Evolutionary conservation across 2,329 filamentous ascomycete species (phyloP), one percentile per base, ranked within the genome.

Genomic region (Colletotrichum tamarilloi): DNA sequence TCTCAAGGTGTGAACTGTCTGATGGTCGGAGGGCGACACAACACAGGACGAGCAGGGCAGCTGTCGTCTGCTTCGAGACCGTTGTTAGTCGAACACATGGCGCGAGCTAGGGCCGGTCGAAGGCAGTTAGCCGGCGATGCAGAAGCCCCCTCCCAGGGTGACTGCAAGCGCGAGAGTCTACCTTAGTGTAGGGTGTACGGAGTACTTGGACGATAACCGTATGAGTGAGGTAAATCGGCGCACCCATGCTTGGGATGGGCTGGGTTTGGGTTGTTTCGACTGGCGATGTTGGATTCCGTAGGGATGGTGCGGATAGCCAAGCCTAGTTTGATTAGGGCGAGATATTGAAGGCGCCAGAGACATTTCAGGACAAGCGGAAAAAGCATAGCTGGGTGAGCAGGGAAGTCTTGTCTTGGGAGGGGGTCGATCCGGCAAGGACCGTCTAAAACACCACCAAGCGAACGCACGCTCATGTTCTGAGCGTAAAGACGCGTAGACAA

Each of bases 291-390:
- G 46, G 57, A 62, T 62, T 65, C 60, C 12, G 71, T 66, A 71
- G 71, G 67, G 71, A 71, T 70, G 71, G 56, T 66, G 60, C 46
- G n/a, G 4, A 58, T 49, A 56, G 46, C 67, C 38, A 38, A 49
- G 55, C 26, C 30, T 19, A 55, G 49, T 73, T 73, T 73, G 67
- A 73, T 70, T 66, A 73, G 71, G 67, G 71, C 67, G 71, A 71
- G 62, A 73, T 73, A 73, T 73, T 66, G 71, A 16, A 71, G 56
- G 57, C 71, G 67, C 67, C 71, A 65, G 56, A 73, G 71, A 73
- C 71, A 71, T 46, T 63, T 70, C 35, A 66, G 67, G 67, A 42
- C 49, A 73, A 62, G 71, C 67, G 67, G 56, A 32, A 71, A 66
- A 66, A 52, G 59, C 53, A 69, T 56, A 73, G 59, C 26, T 32